Percentiles rank a stretch among this genome's conserved stretches.
Conservation (phyloP, 495 filamentous ascomycete genomes). For the Tuber magnatum region DNA sequence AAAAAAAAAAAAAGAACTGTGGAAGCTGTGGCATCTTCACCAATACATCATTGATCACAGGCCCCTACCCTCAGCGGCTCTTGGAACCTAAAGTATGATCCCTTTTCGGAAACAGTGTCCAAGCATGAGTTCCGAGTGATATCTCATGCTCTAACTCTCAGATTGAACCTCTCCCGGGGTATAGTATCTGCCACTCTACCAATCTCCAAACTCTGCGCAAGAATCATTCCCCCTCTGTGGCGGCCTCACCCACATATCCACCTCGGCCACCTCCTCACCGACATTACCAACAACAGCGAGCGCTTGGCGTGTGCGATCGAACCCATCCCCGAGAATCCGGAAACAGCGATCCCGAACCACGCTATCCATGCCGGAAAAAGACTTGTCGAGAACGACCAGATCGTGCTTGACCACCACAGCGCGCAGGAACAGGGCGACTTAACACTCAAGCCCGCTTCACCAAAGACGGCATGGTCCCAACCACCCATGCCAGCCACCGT, state of each 20-base stretch:
- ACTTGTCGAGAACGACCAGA: constrained; percentile 84
- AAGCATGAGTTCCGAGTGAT: not conserved
- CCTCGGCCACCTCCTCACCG: constrained; percentile 77
- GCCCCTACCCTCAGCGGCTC: not conserved
- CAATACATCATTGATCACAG: not conserved
- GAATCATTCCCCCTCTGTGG: constrained; percentile 23
- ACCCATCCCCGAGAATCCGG: constrained; percentile 58
- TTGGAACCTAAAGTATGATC: not conserved
- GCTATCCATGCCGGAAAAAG: too few relatives aligned
- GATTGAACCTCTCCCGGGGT: not conserved
- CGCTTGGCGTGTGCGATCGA: constrained; percentile 54
- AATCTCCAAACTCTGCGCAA: constrained; percentile 28
- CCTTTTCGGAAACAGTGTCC: not conserved
- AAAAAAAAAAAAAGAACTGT: not conserved
- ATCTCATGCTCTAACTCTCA: not conserved
- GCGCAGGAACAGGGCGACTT: constrained; percentile 81
- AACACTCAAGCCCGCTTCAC: constrained; percentile 64
- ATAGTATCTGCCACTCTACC: not conserved
- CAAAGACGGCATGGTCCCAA: constrained; percentile 59
- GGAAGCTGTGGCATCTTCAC: not conserved
- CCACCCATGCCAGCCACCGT: constrained; percentile 16
- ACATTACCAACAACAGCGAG: constrained; percentile 81
- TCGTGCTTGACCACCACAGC: constrained; percentile 76
- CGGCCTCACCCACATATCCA: constrained; percentile 64
- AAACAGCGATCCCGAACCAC: constrained; percentile 76